A percentile compares a stretch with the other conserved stretches of the same genome.
Conservation (phyloP, 148 eudicot species). For the Linanthus parryae region DNA sequence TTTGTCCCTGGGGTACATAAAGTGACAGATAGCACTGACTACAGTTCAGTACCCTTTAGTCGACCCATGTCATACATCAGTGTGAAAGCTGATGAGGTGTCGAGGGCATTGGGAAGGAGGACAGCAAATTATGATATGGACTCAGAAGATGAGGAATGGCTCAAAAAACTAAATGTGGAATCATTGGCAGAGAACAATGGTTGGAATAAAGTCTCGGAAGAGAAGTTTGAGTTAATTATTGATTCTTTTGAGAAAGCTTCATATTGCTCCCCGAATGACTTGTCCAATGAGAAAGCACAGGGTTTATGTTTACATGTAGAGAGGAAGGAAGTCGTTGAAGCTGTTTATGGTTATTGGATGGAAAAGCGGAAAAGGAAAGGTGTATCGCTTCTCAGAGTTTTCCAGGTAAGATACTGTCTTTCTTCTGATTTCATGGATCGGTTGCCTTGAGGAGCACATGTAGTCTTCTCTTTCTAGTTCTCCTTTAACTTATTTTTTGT, state of each 20-base stretch:
- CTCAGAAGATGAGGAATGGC: constrained; percentile 78
- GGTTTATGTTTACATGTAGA: constrained; percentile 37
- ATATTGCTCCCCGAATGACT: constrained; percentile 42
- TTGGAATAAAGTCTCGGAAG: constrained; percentile 37
- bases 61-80: constrained; percentile 67
- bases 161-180: constrained; percentile 39
- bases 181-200: constrained; percentile 15
- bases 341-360: constrained; percentile 56
- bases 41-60: constrained; percentile 19
- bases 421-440: too few species aligned
- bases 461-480: too few species aligned
- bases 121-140: constrained; percentile 75
- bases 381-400: constrained; percentile 45
- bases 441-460: too few species aligned
- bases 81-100: constrained; percentile 60
- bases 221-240: constrained; percentile 63
- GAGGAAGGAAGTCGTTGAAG: constrained; percentile 38
- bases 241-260: constrained; percentile 82
- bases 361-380: constrained; percentile 55
- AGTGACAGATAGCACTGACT: constrained; percentile 28
- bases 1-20: constrained; percentile 74
- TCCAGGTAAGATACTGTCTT: too few species aligned
- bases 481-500: too few species aligned
- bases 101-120: constrained; percentile 57
- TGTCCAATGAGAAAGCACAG: constrained; percentile 36